Evolutionary conservation across 495 filamentous ascomycete species (phyloP), one percentile per base, ranked within the genome.

Genomic region (Penicillium egyptiacum): DNA sequence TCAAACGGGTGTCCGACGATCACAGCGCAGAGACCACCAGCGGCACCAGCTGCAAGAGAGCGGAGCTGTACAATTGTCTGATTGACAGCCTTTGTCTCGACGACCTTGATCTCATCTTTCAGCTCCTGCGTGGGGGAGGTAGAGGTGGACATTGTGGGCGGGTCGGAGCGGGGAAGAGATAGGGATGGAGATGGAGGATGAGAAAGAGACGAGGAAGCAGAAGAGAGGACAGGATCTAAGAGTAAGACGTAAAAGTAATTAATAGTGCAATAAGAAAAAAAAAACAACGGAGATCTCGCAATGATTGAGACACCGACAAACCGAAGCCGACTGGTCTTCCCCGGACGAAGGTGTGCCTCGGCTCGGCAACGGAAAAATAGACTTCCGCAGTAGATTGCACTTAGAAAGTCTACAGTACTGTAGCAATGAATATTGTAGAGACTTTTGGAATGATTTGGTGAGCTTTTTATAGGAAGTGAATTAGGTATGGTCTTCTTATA

Each of bases 1-100:
- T 98, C 94, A 68, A 98, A 98, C 8, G 94, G 94, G 74, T 98
- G 95, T 41, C 94, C 94, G 59, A 93, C 86, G 20, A 98, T 63
- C 41, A 98, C 95, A 26, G 94, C 93, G 75, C 89, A 97, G 30
- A 98, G 78, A 66, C 95, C 95, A 57, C 94, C 94, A 51, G 93
- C 93, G 31, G 90, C 95, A 60, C 95, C 94, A 3, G 93, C 93
- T 14, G 77, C 88, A 31, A 98, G 82, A 17, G 92, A 94, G 37
- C 93, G 88, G 41, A 95, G 55, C 69, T 79, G 76, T 4, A 65
- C 69, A 50, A 77, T 60, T 1, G 75, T 79, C 68, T 79, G 72
- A 59, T 76, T 76, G 44, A 75, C 68, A 8, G 75, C 53, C 66
- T 78, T 75, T 42, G 60, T 20, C 48, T 71, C 75, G 7, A 63